Evolutionary conservation across 1,284 basidiomycete genomes (phyloP).

Genomic region (Boletellus deceptivus): DNA sequence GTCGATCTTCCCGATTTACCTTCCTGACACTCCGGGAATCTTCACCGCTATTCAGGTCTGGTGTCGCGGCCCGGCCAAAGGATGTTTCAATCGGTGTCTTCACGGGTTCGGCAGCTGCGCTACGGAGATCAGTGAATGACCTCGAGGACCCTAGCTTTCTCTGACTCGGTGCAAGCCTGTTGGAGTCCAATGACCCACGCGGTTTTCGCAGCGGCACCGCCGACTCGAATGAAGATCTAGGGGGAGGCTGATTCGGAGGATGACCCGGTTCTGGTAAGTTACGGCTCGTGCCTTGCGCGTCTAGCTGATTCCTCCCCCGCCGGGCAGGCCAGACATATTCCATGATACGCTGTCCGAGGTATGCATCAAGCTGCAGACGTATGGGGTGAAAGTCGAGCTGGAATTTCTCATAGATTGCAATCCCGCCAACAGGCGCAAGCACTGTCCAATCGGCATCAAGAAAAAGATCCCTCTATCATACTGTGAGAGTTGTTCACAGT

Average conservation of each 20-base stretch:
- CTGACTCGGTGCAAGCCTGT: constrained; percentile 34
- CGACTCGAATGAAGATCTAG: constrained; percentile 47
- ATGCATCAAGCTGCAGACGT: constrained; percentile 83
- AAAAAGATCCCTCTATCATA: constrained; percentile 58
- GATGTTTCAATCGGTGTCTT: constrained; percentile 21
- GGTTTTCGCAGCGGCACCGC: constrained; percentile 34
- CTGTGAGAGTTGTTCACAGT: constrained; percentile 7
- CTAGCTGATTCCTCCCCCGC: constrained; percentile 40
- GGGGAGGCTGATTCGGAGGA: constrained; percentile 13
- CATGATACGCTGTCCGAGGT: constrained; percentile 80
- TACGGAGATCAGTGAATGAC: constrained; percentile 69
- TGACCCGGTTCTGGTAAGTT: constrained; percentile 25
- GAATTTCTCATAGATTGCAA: constrained; percentile 86
- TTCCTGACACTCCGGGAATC: constrained; percentile 24
- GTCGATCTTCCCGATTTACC: constrained; percentile 21
- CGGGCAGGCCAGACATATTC: constrained; percentile 85
- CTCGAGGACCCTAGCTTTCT: constrained; percentile 58
- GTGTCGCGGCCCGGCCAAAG: constrained; percentile 17
- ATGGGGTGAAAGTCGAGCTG: constrained; percentile 85
- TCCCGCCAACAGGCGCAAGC: constrained; percentile 90
- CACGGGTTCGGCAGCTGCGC: constrained; percentile 40
- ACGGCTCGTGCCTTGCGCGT: neutral
- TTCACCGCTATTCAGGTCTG: constrained; percentile 24
- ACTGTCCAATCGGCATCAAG: constrained; percentile 76
- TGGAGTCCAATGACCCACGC: constrained; percentile 33